Evolutionary conservation across 1,139 yeast genomes (phyloP).

Genomic region (Hansenula sp.): DNA sequence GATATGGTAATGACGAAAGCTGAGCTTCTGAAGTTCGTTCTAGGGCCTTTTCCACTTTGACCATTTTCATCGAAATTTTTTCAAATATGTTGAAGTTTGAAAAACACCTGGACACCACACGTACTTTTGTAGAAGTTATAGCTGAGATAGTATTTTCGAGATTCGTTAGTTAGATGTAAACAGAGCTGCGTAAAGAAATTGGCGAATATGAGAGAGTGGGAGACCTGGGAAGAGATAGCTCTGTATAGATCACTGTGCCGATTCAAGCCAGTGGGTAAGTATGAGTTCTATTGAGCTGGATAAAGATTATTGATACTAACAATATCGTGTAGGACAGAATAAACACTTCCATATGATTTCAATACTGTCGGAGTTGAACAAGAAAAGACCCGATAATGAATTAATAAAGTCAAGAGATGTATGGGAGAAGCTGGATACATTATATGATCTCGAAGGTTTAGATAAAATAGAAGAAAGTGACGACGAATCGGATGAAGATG

Average conservation of each 20-base stretch:
- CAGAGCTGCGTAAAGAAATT: too few species aligned
- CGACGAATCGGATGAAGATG: conserved; percentile 4
- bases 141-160: too few species aligned
- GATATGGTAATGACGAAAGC: too few species aligned
- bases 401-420: conserved; percentile 46
- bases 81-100: background rate
- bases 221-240: conserved; percentile 59
- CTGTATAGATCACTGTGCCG: conserved; percentile 64
- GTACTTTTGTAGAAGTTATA: too few species aligned
- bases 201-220: conserved; percentile 38
- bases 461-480: conserved; percentile 35
- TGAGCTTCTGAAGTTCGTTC: too few species aligned
- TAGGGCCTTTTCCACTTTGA: background rate
- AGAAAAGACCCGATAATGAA: conserved; percentile 24
- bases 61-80: background rate
- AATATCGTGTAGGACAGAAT: conserved; percentile 37
- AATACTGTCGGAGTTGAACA: conserved; percentile 50
- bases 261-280: conserved; percentile 54
- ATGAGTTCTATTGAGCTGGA: background rate
- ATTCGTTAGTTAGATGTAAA: too few species aligned
- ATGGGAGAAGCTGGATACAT: conserved; percentile 49
- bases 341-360: conserved; percentile 56
- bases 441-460: conserved; percentile 53
- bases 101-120: conserved; percentile 6
- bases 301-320: background rate